Percentiles rank a stretch among this genome's conserved stretches.
Conservation (phyloP, 1,284 basidiomycete species). For the Austroboletus novae-zelandiae region DNA sequence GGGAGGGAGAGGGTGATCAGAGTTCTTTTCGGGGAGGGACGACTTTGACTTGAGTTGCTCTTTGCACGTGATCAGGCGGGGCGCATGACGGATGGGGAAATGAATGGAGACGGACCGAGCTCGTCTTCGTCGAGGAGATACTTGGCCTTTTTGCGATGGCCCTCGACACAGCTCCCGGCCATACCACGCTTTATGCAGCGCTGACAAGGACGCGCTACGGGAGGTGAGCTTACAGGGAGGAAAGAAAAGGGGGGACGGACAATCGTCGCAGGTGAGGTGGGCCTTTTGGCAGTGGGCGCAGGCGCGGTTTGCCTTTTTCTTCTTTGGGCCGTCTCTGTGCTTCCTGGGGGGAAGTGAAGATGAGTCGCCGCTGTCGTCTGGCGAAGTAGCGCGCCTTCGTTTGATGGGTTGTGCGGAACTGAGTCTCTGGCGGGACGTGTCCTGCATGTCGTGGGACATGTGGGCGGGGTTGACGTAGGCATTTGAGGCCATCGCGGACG, state of each 20-base stretch:
- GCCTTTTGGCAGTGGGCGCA: conserved; percentile 95
- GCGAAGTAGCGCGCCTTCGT: conserved; percentile 42
- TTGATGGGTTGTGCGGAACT: conserved; percentile 27
- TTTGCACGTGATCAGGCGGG: conserved; percentile 43
- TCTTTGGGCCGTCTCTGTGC: conserved; percentile 73
- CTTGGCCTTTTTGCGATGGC: conserved; percentile 96
- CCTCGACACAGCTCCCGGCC: conserved; percentile 87
- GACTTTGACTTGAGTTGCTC: conserved; percentile 57
- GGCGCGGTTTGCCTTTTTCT: conserved; percentile 91
- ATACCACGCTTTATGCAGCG: conserved; percentile 94
- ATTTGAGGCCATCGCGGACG: conserved; percentile 8
- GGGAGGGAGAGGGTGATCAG: conserved; percentile 27
- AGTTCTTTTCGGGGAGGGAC: conserved; percentile 14
- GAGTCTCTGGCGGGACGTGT: conserved; percentile 12
- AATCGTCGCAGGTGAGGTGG: conserved; percentile 96
- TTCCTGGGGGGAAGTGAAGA: conserved; percentile 43
- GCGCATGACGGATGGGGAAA: conserved; percentile 18
- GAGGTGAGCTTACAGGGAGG: conserved; percentile 14
- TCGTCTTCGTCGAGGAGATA: conserved; percentile 93
- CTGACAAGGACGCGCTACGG: conserved; percentile 87
- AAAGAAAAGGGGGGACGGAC: conserved; percentile 47
- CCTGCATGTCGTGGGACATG: conserved; percentile 21
- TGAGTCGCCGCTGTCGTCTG: conserved; percentile 50
- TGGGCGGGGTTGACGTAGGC: conserved; percentile 29
- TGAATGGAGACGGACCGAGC: conserved; percentile 57